phyloP scores from a whole-genome alignment of 805 yeast species.

The Blastobotrys americana region DNA sequence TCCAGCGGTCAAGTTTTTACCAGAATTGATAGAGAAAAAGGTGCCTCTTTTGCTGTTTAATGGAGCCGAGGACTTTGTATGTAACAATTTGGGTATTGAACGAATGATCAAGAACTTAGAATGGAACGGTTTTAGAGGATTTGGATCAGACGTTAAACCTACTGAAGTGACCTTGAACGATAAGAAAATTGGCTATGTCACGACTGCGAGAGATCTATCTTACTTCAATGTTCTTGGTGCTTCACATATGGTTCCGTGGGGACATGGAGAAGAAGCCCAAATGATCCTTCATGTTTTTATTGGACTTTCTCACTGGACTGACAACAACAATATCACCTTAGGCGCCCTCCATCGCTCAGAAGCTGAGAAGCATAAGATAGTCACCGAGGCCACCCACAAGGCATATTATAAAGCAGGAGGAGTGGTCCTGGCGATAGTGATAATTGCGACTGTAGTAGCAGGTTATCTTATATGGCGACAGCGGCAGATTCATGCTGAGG shows the following conservation, averaged over 20 bases:
- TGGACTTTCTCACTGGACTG: conserved; percentile 21
- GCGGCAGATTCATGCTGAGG: conserved; percentile 16
- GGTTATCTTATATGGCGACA: conserved; percentile 20
- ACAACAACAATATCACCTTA: conserved; percentile 5
- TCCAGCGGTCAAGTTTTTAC: conserved; percentile 63
- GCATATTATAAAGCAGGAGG: conserved; percentile 35
- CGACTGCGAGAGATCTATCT: conserved; percentile 65
- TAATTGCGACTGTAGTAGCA: conserved; percentile 19
- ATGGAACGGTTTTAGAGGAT: conserved; percentile 50
- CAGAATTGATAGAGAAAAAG: conserved; percentile 46
- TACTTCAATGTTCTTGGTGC: conserved; percentile 67
- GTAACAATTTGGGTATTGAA: conserved; percentile 75
- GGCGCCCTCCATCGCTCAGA: not conserved
- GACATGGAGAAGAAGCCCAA: conserved; percentile 59
- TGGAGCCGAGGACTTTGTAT: conserved; percentile 84
- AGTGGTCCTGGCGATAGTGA: conserved; percentile 31
- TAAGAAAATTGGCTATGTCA: conserved; percentile 37
- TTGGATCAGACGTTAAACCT: conserved; percentile 22
- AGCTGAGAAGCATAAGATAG: conserved; percentile 19
- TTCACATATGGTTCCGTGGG: conserved; percentile 93
- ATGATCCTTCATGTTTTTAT: conserved; percentile 53
- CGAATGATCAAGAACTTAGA: conserved; percentile 51
- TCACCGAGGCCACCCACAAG: conserved; percentile 29
- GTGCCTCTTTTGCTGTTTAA: conserved; percentile 65
- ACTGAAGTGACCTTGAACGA: conserved; percentile 43